These are phyloP conservation scores for Xylaria bambusicola DNA, from an alignment of 495 filamentous ascomycete species.

Conservation along the genomic window DNA sequence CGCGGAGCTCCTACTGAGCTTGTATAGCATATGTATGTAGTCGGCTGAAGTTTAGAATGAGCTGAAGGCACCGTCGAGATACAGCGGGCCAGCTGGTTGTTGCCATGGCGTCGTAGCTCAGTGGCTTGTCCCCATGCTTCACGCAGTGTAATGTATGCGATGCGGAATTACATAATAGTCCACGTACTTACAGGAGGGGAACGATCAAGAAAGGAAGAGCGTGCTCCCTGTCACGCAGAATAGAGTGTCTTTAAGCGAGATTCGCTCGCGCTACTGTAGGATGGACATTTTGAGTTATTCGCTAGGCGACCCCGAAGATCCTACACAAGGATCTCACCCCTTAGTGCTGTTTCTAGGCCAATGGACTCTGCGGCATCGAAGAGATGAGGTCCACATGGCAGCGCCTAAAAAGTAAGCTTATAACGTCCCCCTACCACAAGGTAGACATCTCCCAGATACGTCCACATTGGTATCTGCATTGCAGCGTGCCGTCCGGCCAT, in stretches of 20 bases:
- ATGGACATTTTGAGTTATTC: constrained; percentile 7
- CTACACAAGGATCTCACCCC: constrained; percentile 14
- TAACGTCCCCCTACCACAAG: too few species aligned
- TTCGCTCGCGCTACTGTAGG: constrained; percentile 5
- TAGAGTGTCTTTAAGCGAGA: constrained; percentile 8
- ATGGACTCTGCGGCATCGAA: neutral
- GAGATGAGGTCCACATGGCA: constrained; percentile 6
- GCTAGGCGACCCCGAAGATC: constrained; percentile 17
- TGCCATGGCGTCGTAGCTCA: constrained; percentile 1
- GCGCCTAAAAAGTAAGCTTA: constrained; percentile 7
- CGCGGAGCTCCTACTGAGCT: neutral
- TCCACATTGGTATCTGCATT: constrained; percentile 15
- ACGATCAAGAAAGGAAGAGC: neutral
- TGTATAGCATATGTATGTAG: neutral
- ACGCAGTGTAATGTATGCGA: neutral
- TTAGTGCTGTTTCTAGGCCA: neutral
- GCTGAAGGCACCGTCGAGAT: neutral
- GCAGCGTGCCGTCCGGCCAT: constrained; percentile 13
- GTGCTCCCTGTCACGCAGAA: neutral
- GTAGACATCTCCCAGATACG: constrained; percentile 16
- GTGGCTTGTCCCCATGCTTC: too few species aligned
- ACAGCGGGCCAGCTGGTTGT: neutral
- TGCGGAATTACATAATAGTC: constrained; percentile 2
- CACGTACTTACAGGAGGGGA: too few species aligned
- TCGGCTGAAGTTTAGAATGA: neutral